Conservation (phyloP, 2,329 filamentous ascomycete genomes). For the Raffaelea deltoideospora region DNA sequence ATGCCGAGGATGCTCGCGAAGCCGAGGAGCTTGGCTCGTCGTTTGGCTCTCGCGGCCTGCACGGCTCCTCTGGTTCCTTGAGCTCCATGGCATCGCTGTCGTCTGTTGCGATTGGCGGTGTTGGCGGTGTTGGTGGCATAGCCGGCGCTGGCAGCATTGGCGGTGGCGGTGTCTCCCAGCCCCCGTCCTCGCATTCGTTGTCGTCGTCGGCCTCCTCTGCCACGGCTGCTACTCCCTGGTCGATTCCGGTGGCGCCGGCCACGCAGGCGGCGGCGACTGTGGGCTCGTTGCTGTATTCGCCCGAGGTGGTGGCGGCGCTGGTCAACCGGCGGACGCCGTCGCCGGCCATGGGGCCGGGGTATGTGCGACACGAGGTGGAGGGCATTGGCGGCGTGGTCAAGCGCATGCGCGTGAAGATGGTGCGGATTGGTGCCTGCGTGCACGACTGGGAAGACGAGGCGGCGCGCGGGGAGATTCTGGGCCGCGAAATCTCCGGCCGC, state of each 20-base stretch:
- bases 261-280: constrained; percentile 9
- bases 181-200: no score
- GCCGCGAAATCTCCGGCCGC: constrained; percentile 51
- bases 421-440: constrained; percentile 70
- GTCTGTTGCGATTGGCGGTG: constrained; percentile 3
- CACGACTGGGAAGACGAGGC: constrained; percentile 74
- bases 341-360: constrained; percentile 50
- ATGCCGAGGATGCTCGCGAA: constrained; percentile 56
- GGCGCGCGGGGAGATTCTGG: constrained; percentile 47
- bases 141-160: neutral
- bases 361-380: constrained; percentile 76
- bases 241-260: constrained; percentile 7
- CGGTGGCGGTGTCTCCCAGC: no score
- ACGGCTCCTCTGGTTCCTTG: constrained; percentile 4
- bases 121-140: neutral
- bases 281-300: constrained; percentile 9
- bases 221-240: constrained; percentile 3
- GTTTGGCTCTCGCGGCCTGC: constrained; percentile 3
- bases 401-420: constrained; percentile 70
- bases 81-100: constrained; percentile 1
- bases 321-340: constrained; percentile 24
- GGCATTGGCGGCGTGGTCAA: constrained; percentile 81
- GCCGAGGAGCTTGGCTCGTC: constrained; percentile 14
- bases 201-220: neutral
- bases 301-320: constrained; percentile 9